Evolutionary conservation across 108 stramenopile species (phyloP).

Genomic region (Stephanodiscus triporus): DNA sequence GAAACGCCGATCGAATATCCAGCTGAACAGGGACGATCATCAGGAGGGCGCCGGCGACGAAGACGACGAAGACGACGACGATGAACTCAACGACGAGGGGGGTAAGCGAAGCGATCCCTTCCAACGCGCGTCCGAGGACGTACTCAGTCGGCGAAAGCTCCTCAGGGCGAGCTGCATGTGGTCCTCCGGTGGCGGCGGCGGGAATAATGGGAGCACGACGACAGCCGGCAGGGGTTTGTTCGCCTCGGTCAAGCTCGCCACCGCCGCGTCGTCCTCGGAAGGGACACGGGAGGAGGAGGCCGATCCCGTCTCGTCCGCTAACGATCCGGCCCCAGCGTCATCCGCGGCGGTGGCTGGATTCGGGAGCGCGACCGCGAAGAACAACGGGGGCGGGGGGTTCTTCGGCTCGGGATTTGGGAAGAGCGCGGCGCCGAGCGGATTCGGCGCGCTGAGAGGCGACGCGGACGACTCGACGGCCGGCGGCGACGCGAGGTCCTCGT

Average conservation of each 20-base stretch:
- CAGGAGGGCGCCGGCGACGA: conserved; percentile 12
- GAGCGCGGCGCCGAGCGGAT: conserved; percentile 20
- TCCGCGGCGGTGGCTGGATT: too few relatives aligned
- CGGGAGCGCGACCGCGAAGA: conserved; percentile 12
- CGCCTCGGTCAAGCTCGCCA: conserved; percentile 26
- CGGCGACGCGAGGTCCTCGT: background rate
- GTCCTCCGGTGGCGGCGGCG: conserved; percentile 12
- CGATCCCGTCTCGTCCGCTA: conserved; percentile 1
- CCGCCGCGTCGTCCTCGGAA: background rate
- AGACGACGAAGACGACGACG: conserved; percentile 35
- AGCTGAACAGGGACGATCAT: conserved; percentile 41
- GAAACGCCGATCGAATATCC: conserved; percentile 42
- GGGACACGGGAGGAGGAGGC: background rate
- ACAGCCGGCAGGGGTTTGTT: conserved; percentile 14
- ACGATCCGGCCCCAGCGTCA: too few relatives aligned
- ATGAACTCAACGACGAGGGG: conserved; percentile 41
- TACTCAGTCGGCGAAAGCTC: conserved; percentile 38
- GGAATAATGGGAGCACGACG: background rate
- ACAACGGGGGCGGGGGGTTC: conserved; percentile 4
- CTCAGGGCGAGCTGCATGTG: conserved; percentile 36
- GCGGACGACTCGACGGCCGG: background rate
- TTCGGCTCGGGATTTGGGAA: conserved; percentile 28
- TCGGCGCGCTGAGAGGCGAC: conserved; percentile 17
- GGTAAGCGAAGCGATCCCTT: conserved; percentile 48
- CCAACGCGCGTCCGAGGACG: conserved; percentile 33